Base-by-base conservation (phyloP, 1,139 yeast genomes). In the Geotrichum candidum region DNA sequence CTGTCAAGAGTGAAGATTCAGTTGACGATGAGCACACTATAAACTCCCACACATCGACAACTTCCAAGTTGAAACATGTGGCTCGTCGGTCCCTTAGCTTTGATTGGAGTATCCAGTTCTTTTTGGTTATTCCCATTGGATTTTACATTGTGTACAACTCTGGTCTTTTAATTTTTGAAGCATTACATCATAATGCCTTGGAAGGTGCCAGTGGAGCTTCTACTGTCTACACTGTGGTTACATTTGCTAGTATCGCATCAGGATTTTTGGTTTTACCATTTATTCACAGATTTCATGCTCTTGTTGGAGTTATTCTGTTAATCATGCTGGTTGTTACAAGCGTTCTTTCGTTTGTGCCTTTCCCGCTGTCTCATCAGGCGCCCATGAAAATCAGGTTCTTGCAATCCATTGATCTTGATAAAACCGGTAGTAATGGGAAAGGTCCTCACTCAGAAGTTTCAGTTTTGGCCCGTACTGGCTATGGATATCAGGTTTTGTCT, bases 61-160 rank as follows among this genome's bases (percentile, higher is more conserved):
- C 56, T 15, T 69, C 52, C 74, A 77, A 65, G 23, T 53, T 61
- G 6, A 54, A 51, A 57, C 65, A 61, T 38, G 59, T 61, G 45
- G 64, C 78, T 33, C 27, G 69, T 72, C 80, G 81, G 60, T 79
- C 83, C 6, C 79, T 80, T 64, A 80, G 86, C 55, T 90, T 87
- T 71, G 96, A 88, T 69, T 90, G 97, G 96, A 80, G 86, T 9
- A 68, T 89, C 31, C 96, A 90, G 73, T 89, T 83, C 68, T 68
- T 88, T 41, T 66, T 86, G 3, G 73, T 86, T 45, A 89, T 86
- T 7, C 96, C 96, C 4, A 58, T 88, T n/a, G 78, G 86, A 0
- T 76, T 84, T 0, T 79, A 82, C 54, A 66, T 86, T 35, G 69
- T 84, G 23, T 83, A 81, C 66, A 76, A 81, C 57, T 77, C 80